Evolutionary conservation across 2,329 filamentous ascomycete species (phyloP).

Genomic region (Claviceps arundinis): DNA sequence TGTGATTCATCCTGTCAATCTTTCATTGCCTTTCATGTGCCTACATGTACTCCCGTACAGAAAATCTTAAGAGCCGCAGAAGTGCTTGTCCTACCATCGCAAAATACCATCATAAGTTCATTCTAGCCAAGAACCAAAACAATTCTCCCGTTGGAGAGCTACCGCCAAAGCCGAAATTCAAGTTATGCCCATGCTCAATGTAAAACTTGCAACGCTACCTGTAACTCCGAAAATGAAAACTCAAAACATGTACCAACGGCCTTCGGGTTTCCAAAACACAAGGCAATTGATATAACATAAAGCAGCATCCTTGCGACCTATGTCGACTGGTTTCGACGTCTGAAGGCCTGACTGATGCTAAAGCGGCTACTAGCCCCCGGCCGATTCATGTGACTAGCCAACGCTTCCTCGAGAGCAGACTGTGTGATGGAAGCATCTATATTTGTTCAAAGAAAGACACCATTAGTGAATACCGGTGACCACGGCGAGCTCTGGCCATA

Average conservation of each 20-base stretch:
- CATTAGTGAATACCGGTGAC: background rate
- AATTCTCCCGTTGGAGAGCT: background rate
- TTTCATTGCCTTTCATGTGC: no score
- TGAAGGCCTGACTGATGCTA: slow-evolving; percentile 55
- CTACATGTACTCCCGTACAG: no score
- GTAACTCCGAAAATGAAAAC: background rate
- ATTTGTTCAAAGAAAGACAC: no score
- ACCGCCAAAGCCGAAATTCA: background rate
- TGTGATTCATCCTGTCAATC: no score
- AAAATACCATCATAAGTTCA: background rate
- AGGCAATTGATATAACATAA: background rate
- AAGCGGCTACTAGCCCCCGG: slow-evolving; percentile 32
- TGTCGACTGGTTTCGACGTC: slow-evolving; percentile 43
- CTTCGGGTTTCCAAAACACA: background rate
- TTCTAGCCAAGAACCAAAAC: background rate
- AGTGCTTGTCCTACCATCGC: no score
- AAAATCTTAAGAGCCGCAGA: no score
- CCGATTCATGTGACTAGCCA: slow-evolving; percentile 42
- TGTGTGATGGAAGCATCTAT: slow-evolving; percentile 68
- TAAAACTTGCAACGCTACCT: background rate
- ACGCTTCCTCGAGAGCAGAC: slow-evolving; percentile 64
- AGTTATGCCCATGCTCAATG: background rate
- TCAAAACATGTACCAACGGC: background rate
- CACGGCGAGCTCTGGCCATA: background rate
- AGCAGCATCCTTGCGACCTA: background rate